Conservation (phyloP, 108 stramenopile species). For the Parmales sp. region DNA sequence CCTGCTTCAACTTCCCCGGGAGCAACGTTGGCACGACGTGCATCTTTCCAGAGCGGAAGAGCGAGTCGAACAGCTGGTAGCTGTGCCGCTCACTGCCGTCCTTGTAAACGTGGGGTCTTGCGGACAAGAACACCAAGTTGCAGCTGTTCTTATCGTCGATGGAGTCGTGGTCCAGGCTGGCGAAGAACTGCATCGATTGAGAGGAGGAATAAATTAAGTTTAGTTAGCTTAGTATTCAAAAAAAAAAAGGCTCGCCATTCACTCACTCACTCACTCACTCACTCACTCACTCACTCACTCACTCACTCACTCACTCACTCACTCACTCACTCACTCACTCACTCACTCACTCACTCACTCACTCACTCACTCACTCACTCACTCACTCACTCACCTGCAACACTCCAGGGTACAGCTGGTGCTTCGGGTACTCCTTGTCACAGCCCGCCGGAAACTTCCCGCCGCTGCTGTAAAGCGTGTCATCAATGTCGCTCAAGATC, state of each 20-base stretch:
- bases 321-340: not conserved
- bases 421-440: constrained; percentile 14
- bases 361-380: not conserved
- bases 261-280: not conserved
- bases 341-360: not conserved
- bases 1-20: constrained; percentile 32
- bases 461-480: constrained; percentile 35
- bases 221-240: not conserved
- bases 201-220: too few species aligned
- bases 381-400: constrained; percentile 20
- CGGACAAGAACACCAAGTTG: constrained; percentile 44
- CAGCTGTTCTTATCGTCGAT: constrained; percentile 17
- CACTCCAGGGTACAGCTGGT: constrained; percentile 39
- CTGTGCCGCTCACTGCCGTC: constrained; percentile 25
- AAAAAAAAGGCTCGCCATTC: too few species aligned
- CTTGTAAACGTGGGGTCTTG: constrained; percentile 47
- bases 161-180: not conserved
- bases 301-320: not conserved
- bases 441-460: constrained; percentile 30
- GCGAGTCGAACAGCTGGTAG: constrained; percentile 29
- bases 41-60: constrained; percentile 26
- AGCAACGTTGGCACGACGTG: constrained; percentile 43
- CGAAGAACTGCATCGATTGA: not conserved
- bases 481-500: constrained; percentile 47
- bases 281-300: not conserved